Percentiles rank a stretch among this genome's conserved stretches.
These are phyloP conservation scores for Amaranthus palmeri DNA, from an alignment of 148 eudicot species.

Conservation along the genomic window DNA sequence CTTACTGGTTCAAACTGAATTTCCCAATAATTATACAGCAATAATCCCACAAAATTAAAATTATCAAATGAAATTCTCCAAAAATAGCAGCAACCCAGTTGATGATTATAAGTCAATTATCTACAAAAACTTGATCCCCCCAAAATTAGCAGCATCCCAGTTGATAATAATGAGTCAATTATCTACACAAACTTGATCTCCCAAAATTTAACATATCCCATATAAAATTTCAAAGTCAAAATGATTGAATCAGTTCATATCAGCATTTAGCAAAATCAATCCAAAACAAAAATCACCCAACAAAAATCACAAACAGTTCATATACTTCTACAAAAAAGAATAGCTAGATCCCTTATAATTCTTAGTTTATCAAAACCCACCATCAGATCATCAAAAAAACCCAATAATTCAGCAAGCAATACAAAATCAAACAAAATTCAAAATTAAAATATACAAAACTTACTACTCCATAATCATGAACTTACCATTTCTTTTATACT, in stretches of 20 bases:
- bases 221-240: constrained; percentile 14
- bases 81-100: no score
- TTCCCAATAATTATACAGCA: not conserved
- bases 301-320: not conserved
- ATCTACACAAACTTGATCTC: constrained; percentile 16
- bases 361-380: not conserved
- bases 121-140: not conserved
- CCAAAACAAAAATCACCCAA: not conserved
- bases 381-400: constrained; percentile 3
- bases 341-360: not conserved
- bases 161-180: not conserved
- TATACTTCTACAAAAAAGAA: not conserved
- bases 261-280: not conserved
- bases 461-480: not conserved
- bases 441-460: not conserved
- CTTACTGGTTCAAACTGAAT: constrained; percentile 1
- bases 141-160: constrained; percentile 1
- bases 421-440: not conserved
- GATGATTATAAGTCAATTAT: no score
- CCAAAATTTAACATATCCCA: constrained; percentile 14
- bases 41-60: not conserved
- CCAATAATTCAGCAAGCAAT: not conserved
- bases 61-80: not conserved
- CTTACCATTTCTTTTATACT: constrained; percentile 14
- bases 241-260: not conserved